phyloP scores from a whole-genome alignment of 2,329 filamentous ascomycete genomes.

The Trichophyton simii region DNA sequence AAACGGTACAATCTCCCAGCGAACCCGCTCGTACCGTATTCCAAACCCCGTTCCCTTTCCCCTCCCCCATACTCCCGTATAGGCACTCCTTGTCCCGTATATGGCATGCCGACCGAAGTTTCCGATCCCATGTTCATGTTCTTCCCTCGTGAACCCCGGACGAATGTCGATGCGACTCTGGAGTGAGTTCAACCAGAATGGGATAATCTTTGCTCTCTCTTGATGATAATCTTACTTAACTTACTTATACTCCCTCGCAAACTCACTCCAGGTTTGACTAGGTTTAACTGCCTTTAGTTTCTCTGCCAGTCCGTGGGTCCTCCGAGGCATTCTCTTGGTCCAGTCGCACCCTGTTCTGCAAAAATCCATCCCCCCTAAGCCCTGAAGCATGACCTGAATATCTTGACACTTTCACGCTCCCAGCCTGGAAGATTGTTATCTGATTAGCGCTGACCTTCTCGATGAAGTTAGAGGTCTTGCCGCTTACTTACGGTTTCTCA shows the following conservation, averaged over 20 bases:
- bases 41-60: neutral
- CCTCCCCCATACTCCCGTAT: too few relatives aligned
- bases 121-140: neutral
- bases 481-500: neutral
- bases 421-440: neutral
- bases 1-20: neutral
- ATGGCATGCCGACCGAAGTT: constrained; percentile 2
- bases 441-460: constrained; percentile 1
- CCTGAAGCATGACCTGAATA: too few relatives aligned
- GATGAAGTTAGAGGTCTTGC: constrained; percentile 1
- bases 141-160: neutral
- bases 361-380: too few relatives aligned
- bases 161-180: too few relatives aligned
- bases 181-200: too few relatives aligned
- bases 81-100: neutral
- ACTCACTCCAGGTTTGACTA: constrained; percentile 1
- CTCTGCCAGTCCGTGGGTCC: neutral
- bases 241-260: neutral
- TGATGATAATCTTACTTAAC: too few relatives aligned
- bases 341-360: neutral
- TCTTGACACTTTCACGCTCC: neutral
- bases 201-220: too few relatives aligned
- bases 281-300: neutral
- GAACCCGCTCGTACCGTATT: neutral
- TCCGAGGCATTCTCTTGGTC: neutral